phyloP scores from a whole-genome alignment of 116 monocot species.

The Zostera marina region DNA sequence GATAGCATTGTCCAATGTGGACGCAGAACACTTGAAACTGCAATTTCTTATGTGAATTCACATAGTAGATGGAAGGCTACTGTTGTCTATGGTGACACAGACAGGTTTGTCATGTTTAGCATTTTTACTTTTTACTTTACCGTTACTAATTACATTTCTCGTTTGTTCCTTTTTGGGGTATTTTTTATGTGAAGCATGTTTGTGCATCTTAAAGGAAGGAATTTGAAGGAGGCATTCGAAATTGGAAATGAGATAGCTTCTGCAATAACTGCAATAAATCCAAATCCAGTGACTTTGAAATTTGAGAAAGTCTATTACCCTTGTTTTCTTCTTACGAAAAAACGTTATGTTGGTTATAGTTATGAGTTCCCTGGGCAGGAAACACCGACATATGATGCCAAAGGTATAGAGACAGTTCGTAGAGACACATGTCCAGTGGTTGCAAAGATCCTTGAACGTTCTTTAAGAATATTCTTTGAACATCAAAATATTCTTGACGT shows the following conservation, averaged over 20 bases:
- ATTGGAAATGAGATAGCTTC: slow-evolving; percentile 95
- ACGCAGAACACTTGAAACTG: slow-evolving; percentile 80
- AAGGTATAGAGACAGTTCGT: slow-evolving; percentile 92
- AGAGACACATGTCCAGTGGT: slow-evolving; percentile 92
- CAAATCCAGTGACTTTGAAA: slow-evolving; percentile 72
- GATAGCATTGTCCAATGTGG: slow-evolving; percentile 99
- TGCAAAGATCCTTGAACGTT: slow-evolving; percentile 73
- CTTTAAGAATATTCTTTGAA: slow-evolving; percentile 75
- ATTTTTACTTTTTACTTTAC: not conserved
- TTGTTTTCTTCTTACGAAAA: slow-evolving; percentile 94
- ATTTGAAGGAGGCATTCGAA: slow-evolving; percentile 57
- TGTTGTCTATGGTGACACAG: slow-evolving; percentile 97
- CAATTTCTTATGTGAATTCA: slow-evolving; percentile 69
- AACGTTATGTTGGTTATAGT: slow-evolving; percentile 96
- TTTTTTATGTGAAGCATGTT: slow-evolving; percentile 57
- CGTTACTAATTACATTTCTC: slow-evolving; percentile 5
- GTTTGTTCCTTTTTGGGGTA: slow-evolving; percentile 19
- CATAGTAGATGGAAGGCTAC: slow-evolving; percentile 72
- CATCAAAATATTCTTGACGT: slow-evolving; percentile 42
- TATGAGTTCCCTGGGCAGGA: slow-evolving; percentile 64
- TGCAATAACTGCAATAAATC: slow-evolving; percentile 77
- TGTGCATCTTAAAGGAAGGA: slow-evolving; percentile 79
- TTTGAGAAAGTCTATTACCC: slow-evolving; percentile 88
- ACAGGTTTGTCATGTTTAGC: slow-evolving; percentile 40
- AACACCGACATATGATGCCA: slow-evolving; percentile 78